phyloP scores from a whole-genome alignment of 192 early-diverging fungal genomes.

The Coemansia sp. region DNA sequence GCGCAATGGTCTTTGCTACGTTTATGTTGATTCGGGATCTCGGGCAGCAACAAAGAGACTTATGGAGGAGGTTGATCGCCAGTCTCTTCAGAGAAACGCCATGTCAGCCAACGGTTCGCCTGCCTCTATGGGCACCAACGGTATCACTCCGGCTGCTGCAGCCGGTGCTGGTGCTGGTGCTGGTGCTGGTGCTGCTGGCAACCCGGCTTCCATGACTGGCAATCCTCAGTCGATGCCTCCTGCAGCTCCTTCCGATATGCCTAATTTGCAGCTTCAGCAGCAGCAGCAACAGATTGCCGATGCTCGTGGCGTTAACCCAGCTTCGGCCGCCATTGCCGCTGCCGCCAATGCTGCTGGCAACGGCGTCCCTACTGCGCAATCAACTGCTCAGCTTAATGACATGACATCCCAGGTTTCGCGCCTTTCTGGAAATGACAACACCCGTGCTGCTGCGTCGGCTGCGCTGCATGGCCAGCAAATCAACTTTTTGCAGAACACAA shows the following conservation, averaged over 20 bases:
- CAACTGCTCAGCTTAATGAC: constrained; percentile 44
- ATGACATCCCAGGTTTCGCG: constrained; percentile 44
- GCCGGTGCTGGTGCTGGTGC: background rate
- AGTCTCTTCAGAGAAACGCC: constrained; percentile 17
- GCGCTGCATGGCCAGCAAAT: constrained; percentile 55
- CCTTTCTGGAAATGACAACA: constrained; percentile 30
- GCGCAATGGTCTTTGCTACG: constrained; percentile 44
- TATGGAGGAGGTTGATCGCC: constrained; percentile 52
- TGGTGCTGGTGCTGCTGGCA: background rate
- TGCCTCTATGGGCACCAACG: background rate
- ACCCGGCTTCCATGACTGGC: background rate
- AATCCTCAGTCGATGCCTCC: constrained; percentile 1
- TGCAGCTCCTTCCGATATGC: background rate
- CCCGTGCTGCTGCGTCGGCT: constrained; percentile 36
- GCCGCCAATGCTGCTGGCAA: constrained; percentile 38
- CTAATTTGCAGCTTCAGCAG: constrained; percentile 1
- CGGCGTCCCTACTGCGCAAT: constrained; percentile 32
- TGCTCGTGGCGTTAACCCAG: constrained; percentile 5
- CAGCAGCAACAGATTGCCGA: constrained; percentile 8
- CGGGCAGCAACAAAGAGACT: constrained; percentile 47
- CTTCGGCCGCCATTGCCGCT: constrained; percentile 18
- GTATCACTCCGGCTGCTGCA: background rate
- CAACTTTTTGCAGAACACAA: constrained; percentile 47
- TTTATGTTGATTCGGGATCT: constrained; percentile 50
- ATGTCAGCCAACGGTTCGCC: background rate